phyloP scores from a whole-genome alignment of 2,329 filamentous ascomycete genomes.

The Penicillium freii region DNA sequence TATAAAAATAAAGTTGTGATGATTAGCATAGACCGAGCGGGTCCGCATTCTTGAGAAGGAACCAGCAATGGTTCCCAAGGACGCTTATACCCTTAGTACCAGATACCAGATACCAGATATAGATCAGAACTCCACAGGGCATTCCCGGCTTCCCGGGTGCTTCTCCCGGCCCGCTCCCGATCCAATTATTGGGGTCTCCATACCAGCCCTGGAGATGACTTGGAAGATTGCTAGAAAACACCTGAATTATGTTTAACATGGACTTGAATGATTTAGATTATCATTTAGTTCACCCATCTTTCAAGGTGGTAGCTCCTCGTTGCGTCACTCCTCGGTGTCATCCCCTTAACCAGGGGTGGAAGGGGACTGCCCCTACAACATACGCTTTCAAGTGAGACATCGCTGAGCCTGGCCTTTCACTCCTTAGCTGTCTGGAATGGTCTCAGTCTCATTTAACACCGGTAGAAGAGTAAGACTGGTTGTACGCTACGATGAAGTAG shows the following conservation, averaged over 20 bases:
- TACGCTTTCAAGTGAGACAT: background rate
- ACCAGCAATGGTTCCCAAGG: slow-evolving; percentile 8
- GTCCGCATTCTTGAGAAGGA: slow-evolving; percentile 16
- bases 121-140: background rate
- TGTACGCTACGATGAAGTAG: background rate
- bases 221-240: too few relatives aligned
- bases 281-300: background rate
- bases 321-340: background rate
- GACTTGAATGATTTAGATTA: background rate
- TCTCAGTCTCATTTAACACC: background rate
- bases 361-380: background rate
- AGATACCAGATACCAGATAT: background rate
- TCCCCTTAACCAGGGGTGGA: background rate
- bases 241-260: background rate
- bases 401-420: background rate
- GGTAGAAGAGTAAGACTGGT: background rate
- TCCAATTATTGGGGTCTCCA: background rate
- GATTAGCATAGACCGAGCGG: slow-evolving; percentile 13
- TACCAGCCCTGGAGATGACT: background rate
- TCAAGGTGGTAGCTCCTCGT: background rate
- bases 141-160: slow-evolving; percentile 10
- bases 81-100: background rate
- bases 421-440: background rate
- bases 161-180: slow-evolving; percentile 4
- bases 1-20: background rate